Conservation (phyloP, 345 rosid species). For the Eucalyptus cloeziana region DNA sequence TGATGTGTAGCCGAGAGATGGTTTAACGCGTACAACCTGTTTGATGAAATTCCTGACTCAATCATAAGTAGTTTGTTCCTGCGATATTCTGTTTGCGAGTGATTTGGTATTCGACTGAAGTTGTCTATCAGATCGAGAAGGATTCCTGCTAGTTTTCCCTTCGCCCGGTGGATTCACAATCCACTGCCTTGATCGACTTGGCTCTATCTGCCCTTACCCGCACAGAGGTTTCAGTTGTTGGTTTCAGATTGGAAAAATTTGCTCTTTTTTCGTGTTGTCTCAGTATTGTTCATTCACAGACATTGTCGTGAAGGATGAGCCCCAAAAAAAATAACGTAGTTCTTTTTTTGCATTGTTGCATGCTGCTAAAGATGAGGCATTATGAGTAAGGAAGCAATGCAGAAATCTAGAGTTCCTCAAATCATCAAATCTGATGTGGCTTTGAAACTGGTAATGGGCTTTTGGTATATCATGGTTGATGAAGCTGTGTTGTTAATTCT, state of each 20-base stretch:
- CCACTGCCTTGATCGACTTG: neutral
- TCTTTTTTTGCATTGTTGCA: neutral
- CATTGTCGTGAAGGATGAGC: neutral
- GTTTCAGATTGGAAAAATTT: too few relatives aligned
- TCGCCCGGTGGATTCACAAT: neutral
- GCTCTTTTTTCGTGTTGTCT: neutral
- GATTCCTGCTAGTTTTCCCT: neutral
- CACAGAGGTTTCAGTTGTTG: too few relatives aligned
- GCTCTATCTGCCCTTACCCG: neutral
- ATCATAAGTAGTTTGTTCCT: neutral
- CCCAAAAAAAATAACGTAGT: neutral
- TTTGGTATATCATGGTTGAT: neutral
- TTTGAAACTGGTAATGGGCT: neutral
- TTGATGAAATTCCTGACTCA: neutral
- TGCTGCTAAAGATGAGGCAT: neutral
- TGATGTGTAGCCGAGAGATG: neutral
- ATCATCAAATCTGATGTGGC: neutral
- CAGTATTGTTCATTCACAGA: neutral
- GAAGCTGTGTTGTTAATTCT: neutral
- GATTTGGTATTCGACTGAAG: neutral
- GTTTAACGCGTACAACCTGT: neutral
- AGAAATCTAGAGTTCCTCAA: neutral
- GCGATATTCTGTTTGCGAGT: accelerated
- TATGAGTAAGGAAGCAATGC: neutral
- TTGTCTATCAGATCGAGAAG: neutral